phyloP scores from a whole-genome alignment of 352 stramenopile genomes.

The Phytophthora constricta region DNA sequence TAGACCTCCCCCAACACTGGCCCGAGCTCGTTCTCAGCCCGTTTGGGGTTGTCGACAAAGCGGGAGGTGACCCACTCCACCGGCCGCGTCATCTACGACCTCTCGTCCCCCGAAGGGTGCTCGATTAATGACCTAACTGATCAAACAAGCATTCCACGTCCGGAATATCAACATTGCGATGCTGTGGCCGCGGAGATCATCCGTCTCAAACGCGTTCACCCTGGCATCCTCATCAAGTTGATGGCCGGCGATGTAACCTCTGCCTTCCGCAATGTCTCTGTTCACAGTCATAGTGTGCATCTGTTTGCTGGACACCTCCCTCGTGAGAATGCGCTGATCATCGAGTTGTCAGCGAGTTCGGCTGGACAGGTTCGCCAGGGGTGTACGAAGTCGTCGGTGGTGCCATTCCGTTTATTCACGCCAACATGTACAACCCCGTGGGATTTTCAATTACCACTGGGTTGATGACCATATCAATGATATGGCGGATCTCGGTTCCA shows the following conservation, averaged over 20 bases:
- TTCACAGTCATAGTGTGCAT: constrained; percentile 10
- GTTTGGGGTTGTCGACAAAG: neutral
- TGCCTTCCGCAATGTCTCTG: constrained; percentile 1
- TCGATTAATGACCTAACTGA: neutral
- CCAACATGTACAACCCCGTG: neutral
- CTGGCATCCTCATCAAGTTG: neutral
- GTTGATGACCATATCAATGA: constrained; percentile 17
- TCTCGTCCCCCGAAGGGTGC: neutral
- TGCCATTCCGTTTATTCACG: constrained; percentile 1
- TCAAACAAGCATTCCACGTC: neutral
- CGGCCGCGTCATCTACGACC: neutral
- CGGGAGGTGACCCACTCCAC: neutral
- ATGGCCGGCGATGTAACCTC: constrained; percentile 4
- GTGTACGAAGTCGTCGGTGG: constrained; percentile 19
- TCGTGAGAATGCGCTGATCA: constrained; percentile 8
- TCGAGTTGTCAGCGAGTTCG: constrained; percentile 13
- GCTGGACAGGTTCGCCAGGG: constrained; percentile 13
- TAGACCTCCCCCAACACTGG: neutral
- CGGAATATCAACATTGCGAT: neutral
- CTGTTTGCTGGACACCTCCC: constrained; percentile 1
- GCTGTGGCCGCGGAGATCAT: neutral
- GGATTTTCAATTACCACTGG: constrained; percentile 14
- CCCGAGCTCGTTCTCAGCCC: neutral
- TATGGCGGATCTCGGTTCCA: neutral
- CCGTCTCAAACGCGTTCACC: neutral